Evolutionary conservation across 805 yeast genomes (phyloP), one percentile per base, ranked within the genome.

Genomic region (Tetrapisispora arboricola): DNA sequence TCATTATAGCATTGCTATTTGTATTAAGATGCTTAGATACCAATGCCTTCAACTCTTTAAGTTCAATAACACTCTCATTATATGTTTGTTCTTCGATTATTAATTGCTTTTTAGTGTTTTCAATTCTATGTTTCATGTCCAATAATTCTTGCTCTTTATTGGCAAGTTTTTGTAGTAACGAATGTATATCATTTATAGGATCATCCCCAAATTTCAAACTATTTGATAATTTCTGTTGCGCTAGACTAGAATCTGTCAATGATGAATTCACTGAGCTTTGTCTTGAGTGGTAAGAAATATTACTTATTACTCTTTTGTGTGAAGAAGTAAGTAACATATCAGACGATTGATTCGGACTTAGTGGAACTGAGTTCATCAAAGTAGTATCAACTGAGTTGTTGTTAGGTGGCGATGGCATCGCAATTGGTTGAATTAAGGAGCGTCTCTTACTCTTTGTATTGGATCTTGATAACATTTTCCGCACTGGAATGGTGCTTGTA

Each of bases 121-220:
- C 70, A 20, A 79, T 68, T 36, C 66, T 63, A 48, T 75, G 78
- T 46, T 76, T 79, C 32, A 80, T 58, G 48, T 81, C 87, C 38
- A 81, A 70, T 22, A 81, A 64, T 20, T 72, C 73, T 73, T 78
- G 73, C 54, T 82, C 92, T 51, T 79, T 81, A 31, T 75, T 63
- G 0, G 90, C 90, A 34, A 82, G 60, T 8, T 70, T 61, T 45
- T 84, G 68, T 37, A 81, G 59, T 37, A 78, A 72, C 4, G 71
- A 74, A 43, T 75, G 76, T 6, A 79, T 63, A 31, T 69, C 76
- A 15, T 46, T 54, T 16, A 22, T 34, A 3, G 37, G 37, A 16
- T 34, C 29, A 2, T 34, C 29, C 4, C 29, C 29, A 16, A 34
- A 16, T 17, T 17, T 34, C 12, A 17, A 24, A 10, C 5, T 8